These are phyloP conservation scores for Discostella stelligeroides DNA, from an alignment of 108 stramenopile genomes.

Conservation along the genomic window DNA sequence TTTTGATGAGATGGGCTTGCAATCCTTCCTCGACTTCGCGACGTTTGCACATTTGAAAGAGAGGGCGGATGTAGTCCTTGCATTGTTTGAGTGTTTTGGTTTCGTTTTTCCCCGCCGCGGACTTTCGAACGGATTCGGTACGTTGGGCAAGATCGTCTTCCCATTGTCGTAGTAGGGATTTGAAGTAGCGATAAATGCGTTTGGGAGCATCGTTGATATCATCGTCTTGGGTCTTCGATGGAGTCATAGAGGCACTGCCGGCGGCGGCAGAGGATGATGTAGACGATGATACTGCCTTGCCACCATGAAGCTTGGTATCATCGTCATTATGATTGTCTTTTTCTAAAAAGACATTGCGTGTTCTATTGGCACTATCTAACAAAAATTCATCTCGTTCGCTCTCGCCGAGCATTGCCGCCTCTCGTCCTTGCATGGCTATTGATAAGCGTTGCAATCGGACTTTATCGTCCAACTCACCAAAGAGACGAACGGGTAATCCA, in stretches of 20 bases:
- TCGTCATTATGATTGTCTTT: constrained; percentile 33
- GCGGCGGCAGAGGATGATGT: not conserved
- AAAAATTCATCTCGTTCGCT: constrained; percentile 78
- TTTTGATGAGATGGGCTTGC: constrained; percentile 71
- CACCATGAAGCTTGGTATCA: not conserved
- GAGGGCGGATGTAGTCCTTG: constrained; percentile 95
- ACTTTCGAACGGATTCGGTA: constrained; percentile 58
- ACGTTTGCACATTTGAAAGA: constrained; percentile 81
- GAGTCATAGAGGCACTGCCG: constrained; percentile 2
- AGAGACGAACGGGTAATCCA: constrained; percentile 73
- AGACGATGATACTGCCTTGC: constrained; percentile 1
- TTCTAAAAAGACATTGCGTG: constrained; percentile 82
- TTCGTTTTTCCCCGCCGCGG: constrained; percentile 82
- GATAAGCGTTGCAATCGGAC: constrained; percentile 51
- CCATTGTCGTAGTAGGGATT: constrained; percentile 86
- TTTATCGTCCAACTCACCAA: constrained; percentile 69
- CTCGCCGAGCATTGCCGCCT: constrained; percentile 47
- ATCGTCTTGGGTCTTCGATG: too few relatives aligned
- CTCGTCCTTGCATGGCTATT: constrained; percentile 57
- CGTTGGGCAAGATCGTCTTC: constrained; percentile 79
- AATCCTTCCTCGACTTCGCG: constrained; percentile 61
- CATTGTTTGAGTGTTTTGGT: constrained; percentile 94
- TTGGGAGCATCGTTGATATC: constrained; percentile 64
- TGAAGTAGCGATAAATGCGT: constrained; percentile 81
- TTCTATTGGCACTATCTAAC: constrained; percentile 73